Evolutionary conservation across 108 stramenopile genomes (phyloP).

Genomic region (Parmales sp.): DNA sequence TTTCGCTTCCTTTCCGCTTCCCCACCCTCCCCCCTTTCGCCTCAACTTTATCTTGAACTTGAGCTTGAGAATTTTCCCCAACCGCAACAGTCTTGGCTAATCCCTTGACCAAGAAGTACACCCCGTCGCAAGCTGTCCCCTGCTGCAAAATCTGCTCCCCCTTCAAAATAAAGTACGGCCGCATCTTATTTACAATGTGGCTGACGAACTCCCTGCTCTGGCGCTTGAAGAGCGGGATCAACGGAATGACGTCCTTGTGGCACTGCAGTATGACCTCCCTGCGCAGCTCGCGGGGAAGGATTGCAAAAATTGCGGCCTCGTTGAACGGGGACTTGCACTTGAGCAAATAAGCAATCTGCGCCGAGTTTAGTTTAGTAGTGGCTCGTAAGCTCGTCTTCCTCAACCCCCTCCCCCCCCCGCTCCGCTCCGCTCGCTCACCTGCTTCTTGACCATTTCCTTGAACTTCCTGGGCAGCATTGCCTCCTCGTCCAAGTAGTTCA

Average conservation of each 20-base stretch:
- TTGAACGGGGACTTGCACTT: constrained; percentile 29
- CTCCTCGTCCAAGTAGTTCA: constrained; percentile 32
- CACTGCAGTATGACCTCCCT: constrained; percentile 25
- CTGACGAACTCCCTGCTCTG: constrained; percentile 12
- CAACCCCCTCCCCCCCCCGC: too few species aligned
- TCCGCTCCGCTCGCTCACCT: too few species aligned
- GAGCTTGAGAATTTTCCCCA: too few species aligned
- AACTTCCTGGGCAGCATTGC: constrained; percentile 21
- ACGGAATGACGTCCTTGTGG: constrained; percentile 22
- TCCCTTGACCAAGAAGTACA: constrained; percentile 6
- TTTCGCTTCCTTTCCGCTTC: background rate
- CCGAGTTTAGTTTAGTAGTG: too few species aligned
- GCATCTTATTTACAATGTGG: background rate
- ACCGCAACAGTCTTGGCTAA: too few species aligned
- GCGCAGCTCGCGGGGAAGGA: constrained; percentile 23
- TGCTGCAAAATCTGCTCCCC: background rate
- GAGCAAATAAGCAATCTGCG: constrained; percentile 25
- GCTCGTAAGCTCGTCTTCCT: too few species aligned
- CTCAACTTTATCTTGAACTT: too few species aligned
- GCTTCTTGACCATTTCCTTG: constrained; percentile 23
- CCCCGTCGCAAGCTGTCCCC: background rate
- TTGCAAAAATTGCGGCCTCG: constrained; percentile 20
- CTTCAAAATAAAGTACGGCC: background rate
- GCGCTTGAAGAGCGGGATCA: constrained; percentile 25
- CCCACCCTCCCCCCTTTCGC: background rate